phyloP scores from a whole-genome alignment of 495 filamentous ascomycete species.

The Xylaria longipes region DNA sequence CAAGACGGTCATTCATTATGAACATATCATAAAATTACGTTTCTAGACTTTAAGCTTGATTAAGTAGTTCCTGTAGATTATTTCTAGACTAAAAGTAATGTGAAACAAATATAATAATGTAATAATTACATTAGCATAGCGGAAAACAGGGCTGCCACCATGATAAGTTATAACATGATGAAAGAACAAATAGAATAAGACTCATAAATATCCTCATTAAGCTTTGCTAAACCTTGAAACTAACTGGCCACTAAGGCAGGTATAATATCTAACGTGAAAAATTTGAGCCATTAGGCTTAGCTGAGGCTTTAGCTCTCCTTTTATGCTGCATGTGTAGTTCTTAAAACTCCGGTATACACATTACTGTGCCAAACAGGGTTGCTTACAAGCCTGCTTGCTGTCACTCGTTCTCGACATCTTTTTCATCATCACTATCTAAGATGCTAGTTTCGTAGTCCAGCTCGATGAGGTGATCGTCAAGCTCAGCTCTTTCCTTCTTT shows the following conservation, averaged over 20 bases:
- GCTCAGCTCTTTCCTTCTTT: constrained; percentile 6
- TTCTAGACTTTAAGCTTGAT: background rate
- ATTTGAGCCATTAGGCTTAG: background rate
- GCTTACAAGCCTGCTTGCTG: background rate
- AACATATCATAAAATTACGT: too few species aligned
- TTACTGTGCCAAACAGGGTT: background rate
- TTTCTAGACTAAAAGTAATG: too few species aligned
- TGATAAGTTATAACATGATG: too few species aligned
- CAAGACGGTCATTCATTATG: background rate
- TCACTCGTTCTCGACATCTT: background rate
- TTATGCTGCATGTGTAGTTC: background rate
- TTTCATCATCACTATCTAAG: constrained; percentile 22
- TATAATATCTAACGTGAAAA: background rate
- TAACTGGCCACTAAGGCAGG: background rate
- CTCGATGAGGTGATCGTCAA: constrained; percentile 21
- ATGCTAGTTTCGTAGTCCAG: constrained; percentile 26
- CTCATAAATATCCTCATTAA: background rate
- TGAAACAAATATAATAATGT: too few species aligned
- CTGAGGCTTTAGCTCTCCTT: background rate
- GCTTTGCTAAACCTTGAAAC: background rate
- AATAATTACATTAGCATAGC: too few species aligned
- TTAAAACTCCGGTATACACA: background rate
- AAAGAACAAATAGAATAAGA: too few species aligned
- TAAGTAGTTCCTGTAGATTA: background rate
- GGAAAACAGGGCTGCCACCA: too few species aligned